Base-by-base conservation (phyloP, 805 yeast species). In the Pichia manshurica region DNA sequence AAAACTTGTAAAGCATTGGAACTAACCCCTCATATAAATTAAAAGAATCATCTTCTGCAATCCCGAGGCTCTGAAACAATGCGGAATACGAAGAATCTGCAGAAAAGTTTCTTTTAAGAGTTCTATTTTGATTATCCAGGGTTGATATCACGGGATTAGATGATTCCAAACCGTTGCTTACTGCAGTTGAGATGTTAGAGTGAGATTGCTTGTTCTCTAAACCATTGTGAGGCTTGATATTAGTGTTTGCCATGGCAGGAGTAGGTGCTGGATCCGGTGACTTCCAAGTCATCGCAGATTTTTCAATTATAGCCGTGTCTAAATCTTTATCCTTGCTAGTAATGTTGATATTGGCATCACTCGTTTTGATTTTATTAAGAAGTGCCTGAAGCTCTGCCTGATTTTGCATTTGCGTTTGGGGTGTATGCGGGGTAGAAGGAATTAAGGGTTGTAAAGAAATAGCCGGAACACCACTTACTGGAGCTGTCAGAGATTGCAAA, bases 1-100 rank as follows among this genome's bases (percentile, higher is more conserved):
- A 63, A 42, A 67, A 70, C 23, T 66, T 67, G 16, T 68, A 51
- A 44, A 70, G 61, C 46, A 76, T 65, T 0, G 83, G 73, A 3
- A 69, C 52, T 52, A 67, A 68, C 2, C 74, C 75, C 0, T 61
- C 62, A 50, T 68, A 72, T 31, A 77, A 64, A 45, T 73, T 67
- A 6, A 78, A 62, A 1, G 49, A 48, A 12, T 72, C 78, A 19
- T 67, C 58, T 0, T 62, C 56, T 15, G 62, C 54, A 21, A 63
- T 45, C 3, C 53, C 52, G 2, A 58, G 16, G 3, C 4, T n/a
- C 8, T 31, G 10, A n/a, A 35, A 31, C 5, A 43, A 10, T 2
- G 25, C 17, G 20, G 28, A 21, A 15, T 45, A 16, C 12, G 23
- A 36, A 25, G 29, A 25, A 10, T 25, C 29, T 10, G 10, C 7